These are phyloP conservation scores for Tieghemiomyces parasiticus DNA, from an alignment of 192 early-diverging fungal genomes.

Conservation along the genomic window DNA sequence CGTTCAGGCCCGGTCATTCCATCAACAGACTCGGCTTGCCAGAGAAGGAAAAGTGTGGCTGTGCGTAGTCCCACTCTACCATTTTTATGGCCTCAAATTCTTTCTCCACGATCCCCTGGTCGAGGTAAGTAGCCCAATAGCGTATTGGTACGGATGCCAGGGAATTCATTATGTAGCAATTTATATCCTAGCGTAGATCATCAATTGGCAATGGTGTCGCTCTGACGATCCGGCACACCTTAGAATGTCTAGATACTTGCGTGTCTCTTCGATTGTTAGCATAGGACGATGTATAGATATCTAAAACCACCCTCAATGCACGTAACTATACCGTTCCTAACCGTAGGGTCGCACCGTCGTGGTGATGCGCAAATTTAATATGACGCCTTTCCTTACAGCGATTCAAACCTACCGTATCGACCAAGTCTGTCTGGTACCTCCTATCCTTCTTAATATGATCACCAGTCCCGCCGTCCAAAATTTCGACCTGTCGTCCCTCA, in stretches of 20 bases:
- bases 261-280: too few species aligned
- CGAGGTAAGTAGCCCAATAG: slow-evolving; percentile 12
- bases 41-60: neutral
- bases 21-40: slow-evolving; percentile 9
- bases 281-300: too few species aligned
- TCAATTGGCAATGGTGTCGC: too few species aligned
- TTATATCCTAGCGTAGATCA: too few species aligned
- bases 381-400: slow-evolving; percentile 38
- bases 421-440: slow-evolving; percentile 47
- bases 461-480: slow-evolving; percentile 58
- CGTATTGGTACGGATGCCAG: too few species aligned
- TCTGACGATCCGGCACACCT: too few species aligned
- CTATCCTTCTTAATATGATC: slow-evolving; percentile 49
- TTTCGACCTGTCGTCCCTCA: slow-evolving; percentile 55
- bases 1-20: slow-evolving; percentile 21
- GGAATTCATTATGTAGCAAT: too few species aligned
- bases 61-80: slow-evolving; percentile 55
- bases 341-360: slow-evolving; percentile 43
- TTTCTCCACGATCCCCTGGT: slow-evolving; percentile 22
- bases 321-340: too few species aligned
- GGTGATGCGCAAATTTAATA: slow-evolving; percentile 63
- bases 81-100: slow-evolving; percentile 49
- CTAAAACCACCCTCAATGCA: too few species aligned
- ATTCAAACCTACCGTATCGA: slow-evolving; percentile 59
- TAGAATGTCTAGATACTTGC: too few species aligned